Evolutionary conservation across 2,329 filamentous ascomycete genomes (phyloP), one percentile per base, ranked within the genome.

Genomic region (Penicillium sp.): DNA sequence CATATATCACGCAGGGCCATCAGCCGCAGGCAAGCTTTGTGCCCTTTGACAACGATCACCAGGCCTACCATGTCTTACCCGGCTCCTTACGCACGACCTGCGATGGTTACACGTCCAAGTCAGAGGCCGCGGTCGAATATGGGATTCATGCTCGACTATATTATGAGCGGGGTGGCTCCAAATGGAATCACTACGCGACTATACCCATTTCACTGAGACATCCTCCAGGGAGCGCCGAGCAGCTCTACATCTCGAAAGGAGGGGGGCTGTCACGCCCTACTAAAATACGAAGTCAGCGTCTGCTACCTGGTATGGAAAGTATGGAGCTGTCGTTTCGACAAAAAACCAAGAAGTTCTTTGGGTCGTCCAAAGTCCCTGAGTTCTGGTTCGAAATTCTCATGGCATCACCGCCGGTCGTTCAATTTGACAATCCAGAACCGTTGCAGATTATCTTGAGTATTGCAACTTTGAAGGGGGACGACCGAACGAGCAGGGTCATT

Each of bases 301-400:
- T 77, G 0, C 27, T 69, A 0, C 73, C 73, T 0, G 69, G 64
- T 0, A 66, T 66, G 60, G 61, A 65, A 15, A 24, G 62, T 3
- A 60, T 34, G 0, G 60, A 69, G 6, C 41, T 75, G 9, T 64
- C 65, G 0, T 61, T 76, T 26, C 66, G 58, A 13, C 68, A 74
- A 41, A 74, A 65, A 48, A 63, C 66, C 0, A 67, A 64, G 9
- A 65, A 66, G 24, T 44, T 73, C 3, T 67, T 76, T 3, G 55
- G 56, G 0, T 65, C 65, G 1, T 67, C 70, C 8, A 71, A 63
- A 9, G 63, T 71, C 1, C 75, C 75, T 0, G 36, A 46, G 2
- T 63, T 74, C 1, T 32, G 23, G 0, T 74, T 67, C 27, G 40
- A 56, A 0, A 15, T 71, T 1, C 42, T 65, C 6, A 46, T 70